phyloP scores from a whole-genome alignment of 1,284 basidiomycete species.

The Tausonia pullulans region DNA sequence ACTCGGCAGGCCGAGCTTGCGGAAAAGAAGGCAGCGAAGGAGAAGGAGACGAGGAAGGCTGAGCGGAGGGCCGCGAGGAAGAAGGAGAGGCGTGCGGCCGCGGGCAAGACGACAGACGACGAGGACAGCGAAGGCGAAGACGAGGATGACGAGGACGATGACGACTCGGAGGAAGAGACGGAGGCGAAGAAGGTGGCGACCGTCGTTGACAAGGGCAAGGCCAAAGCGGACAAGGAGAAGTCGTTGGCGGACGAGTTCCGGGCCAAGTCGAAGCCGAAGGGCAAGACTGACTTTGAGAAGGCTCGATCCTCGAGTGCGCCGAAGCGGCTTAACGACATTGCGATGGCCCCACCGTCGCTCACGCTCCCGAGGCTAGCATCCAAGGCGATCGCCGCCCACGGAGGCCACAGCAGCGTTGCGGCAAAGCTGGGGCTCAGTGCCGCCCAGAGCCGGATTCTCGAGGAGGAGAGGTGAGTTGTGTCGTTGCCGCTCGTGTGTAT shows the following conservation, averaged over 20 bases:
- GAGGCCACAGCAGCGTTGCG: neutral
- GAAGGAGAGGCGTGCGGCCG: neutral
- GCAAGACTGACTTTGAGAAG: neutral
- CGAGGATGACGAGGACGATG: neutral
- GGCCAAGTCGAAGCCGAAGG: neutral
- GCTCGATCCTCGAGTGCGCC: slow-evolving; percentile 8
- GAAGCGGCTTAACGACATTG: slow-evolving; percentile 17
- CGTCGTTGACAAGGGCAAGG: too few relatives aligned
- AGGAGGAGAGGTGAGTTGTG: slow-evolving; percentile 8
- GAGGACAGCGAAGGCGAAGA: neutral
- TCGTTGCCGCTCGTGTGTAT: too few relatives aligned
- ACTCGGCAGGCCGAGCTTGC: neutral
- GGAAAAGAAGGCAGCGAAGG: neutral
- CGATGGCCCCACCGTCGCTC: slow-evolving; percentile 11
- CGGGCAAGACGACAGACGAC: too few relatives aligned
- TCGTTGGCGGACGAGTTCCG: too few relatives aligned
- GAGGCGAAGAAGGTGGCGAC: neutral
- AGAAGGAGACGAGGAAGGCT: neutral
- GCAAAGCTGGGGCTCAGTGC: slow-evolving; percentile 8
- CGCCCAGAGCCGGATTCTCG: slow-evolving; percentile 14
- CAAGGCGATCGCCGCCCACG: slow-evolving; percentile 4
- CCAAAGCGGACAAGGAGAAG: neutral
- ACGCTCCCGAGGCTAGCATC: slow-evolving; percentile 13
- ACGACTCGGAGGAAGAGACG: neutral
- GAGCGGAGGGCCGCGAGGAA: neutral